These are phyloP conservation scores for Plasmopara viticola DNA, from an alignment of 352 stramenopile genomes.

Conservation along the genomic window DNA sequence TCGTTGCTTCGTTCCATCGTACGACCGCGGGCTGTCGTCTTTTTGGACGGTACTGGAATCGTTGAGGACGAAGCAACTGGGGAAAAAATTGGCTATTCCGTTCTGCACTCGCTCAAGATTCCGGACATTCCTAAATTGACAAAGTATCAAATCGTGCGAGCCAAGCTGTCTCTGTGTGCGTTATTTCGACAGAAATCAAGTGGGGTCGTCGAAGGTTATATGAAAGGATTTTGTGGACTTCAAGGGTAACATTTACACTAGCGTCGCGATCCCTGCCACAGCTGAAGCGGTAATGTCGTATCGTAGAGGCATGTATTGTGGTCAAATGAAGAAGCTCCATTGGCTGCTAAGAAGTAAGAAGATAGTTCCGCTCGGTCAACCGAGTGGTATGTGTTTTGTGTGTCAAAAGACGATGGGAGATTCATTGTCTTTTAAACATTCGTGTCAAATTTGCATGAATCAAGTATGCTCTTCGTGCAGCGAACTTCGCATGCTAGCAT, in stretches of 20 bases:
- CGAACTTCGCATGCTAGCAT: slow-evolving; percentile 17
- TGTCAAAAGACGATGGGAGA: slow-evolving; percentile 18
- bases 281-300: slow-evolving; percentile 29
- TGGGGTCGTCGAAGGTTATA: slow-evolving; percentile 27
- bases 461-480: slow-evolving; percentile 24
- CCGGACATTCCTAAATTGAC: slow-evolving; percentile 26
- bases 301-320: slow-evolving; percentile 28
- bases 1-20: slow-evolving; percentile 27
- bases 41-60: slow-evolving; percentile 42
- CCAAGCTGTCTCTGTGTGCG: slow-evolving; percentile 33
- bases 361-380: slow-evolving; percentile 20
- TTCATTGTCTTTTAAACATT: neutral
- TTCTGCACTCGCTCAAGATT: slow-evolving; percentile 35
- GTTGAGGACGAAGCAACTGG: slow-evolving; percentile 23
- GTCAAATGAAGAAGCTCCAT: slow-evolving; percentile 61
- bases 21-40: slow-evolving; percentile 37
- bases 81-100: slow-evolving; percentile 32
- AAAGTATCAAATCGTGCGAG: slow-evolving; percentile 33
- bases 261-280: slow-evolving; percentile 23
- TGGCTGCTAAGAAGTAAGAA: slow-evolving; percentile 33
- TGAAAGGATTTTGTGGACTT: slow-evolving; percentile 28
- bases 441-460: slow-evolving; percentile 34
- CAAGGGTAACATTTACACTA: slow-evolving; percentile 24
- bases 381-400: slow-evolving; percentile 11
- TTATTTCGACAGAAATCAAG: slow-evolving; percentile 31